These are phyloP conservation scores for Pseudoperonospora humuli DNA, from an alignment of 352 stramenopile genomes.

Conservation along the genomic window DNA sequence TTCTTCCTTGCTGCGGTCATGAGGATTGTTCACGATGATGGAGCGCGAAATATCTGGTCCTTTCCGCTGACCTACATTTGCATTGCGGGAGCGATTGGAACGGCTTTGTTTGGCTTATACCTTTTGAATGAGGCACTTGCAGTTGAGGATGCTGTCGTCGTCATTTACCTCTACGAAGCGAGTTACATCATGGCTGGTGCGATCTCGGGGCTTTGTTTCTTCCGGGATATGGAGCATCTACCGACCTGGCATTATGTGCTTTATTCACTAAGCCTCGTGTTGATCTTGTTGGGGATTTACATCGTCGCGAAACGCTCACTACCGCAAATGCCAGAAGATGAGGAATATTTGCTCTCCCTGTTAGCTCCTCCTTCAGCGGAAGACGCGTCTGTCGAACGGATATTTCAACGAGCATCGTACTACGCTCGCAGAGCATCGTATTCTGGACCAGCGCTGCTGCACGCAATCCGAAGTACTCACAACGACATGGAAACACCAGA, in stretches of 20 bases:
- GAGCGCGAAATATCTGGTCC: slow-evolving; percentile 31
- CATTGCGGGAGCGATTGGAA: slow-evolving; percentile 49
- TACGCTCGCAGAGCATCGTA: slow-evolving; percentile 34
- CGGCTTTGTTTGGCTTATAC: slow-evolving; percentile 59
- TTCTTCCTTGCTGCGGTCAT: slow-evolving; percentile 71
- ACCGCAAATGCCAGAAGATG: slow-evolving; percentile 28
- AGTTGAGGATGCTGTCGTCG: slow-evolving; percentile 74
- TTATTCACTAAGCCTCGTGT: slow-evolving; percentile 58
- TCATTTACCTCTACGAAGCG: slow-evolving; percentile 80
- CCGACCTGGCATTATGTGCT: slow-evolving; percentile 61
- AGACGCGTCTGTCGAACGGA: slow-evolving; percentile 33
- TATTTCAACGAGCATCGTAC: slow-evolving; percentile 50
- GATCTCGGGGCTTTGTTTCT: slow-evolving; percentile 74
- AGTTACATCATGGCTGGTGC: slow-evolving; percentile 71
- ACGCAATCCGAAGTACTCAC: slow-evolving; percentile 4
- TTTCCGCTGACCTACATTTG: slow-evolving; percentile 67
- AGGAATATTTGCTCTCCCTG: slow-evolving; percentile 51
- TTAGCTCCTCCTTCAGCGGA: slow-evolving; percentile 38
- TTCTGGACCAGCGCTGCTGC: slow-evolving; percentile 17
- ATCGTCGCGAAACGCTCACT: slow-evolving; percentile 50
- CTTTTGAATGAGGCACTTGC: slow-evolving; percentile 71
- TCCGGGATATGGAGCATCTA: slow-evolving; percentile 66
- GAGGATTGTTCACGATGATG: slow-evolving; percentile 52
- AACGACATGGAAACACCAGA: slow-evolving; percentile 19
- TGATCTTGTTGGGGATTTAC: slow-evolving; percentile 72